phyloP scores from a whole-genome alignment of 2,329 filamentous ascomycete genomes.

The Ilyonectria robusta region DNA sequence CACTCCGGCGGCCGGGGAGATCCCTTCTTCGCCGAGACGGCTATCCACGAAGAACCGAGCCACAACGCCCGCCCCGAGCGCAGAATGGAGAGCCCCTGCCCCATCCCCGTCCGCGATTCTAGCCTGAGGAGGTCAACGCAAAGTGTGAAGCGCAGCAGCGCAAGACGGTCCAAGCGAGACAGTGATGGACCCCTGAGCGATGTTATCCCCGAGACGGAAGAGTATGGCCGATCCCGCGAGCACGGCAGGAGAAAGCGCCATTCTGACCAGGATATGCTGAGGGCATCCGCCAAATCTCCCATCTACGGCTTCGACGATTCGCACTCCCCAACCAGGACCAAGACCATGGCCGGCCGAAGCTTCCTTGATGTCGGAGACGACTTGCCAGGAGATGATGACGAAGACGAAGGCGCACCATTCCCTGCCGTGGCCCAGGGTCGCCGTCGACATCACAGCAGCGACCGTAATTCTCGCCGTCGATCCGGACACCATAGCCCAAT shows the following conservation, averaged over 20 bases:
- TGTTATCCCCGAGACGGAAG: constrained; percentile 60
- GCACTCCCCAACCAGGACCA: constrained; percentile 35
- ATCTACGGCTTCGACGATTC: constrained; percentile 44
- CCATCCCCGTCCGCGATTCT: constrained; percentile 78
- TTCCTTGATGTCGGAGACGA: constrained; percentile 51
- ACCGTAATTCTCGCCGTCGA: constrained; percentile 60
- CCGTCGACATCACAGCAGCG: constrained; percentile 63
- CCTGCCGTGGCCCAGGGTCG: constrained; percentile 76
- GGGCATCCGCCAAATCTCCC: constrained; percentile 30
- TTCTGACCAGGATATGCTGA: constrained; percentile 14
- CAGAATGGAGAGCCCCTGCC: constrained; percentile 58
- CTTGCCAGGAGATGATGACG: constrained; percentile 48
- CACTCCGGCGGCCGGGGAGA: constrained; percentile 58
- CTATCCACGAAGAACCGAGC: constrained; percentile 69
- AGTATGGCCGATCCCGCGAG: constrained; percentile 46
- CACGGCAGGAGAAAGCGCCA: constrained; percentile 37
- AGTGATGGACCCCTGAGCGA: constrained; percentile 55
- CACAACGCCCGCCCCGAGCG: constrained; percentile 46
- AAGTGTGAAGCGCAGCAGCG: constrained; percentile 67
- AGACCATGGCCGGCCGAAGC: constrained; percentile 38
- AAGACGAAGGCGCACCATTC: constrained; percentile 78
- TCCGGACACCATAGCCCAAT: constrained; percentile 67
- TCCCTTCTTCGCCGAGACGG: constrained; percentile 65
- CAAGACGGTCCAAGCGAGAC: constrained; percentile 64
- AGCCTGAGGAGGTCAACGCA: constrained; percentile 73